Evolutionary conservation across 176 grass and related monocot species (phyloP).

Genomic region (Bonia amplexicaulis): DNA sequence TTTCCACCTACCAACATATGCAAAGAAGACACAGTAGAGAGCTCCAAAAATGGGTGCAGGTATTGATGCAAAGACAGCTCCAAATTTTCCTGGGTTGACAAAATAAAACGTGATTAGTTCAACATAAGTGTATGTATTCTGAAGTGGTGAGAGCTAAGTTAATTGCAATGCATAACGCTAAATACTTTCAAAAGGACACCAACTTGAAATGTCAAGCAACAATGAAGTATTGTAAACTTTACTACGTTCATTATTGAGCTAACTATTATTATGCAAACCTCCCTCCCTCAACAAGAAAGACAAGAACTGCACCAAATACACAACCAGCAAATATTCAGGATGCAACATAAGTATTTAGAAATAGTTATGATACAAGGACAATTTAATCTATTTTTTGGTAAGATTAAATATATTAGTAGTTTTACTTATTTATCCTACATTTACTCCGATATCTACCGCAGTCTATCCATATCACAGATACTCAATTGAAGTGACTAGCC

Average conservation of each 20-base stretch:
- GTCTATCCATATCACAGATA: neutral
- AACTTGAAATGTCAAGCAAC: neutral
- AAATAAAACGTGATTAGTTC: neutral
- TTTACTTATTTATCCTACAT: neutral
- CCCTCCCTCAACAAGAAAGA: neutral
- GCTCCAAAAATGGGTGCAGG: slow-evolving; percentile 91
- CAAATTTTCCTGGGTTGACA: slow-evolving; percentile 81
- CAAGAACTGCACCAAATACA: neutral
- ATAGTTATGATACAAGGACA: neutral
- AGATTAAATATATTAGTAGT: neutral
- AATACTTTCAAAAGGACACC: neutral
- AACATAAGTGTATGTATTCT: neutral
- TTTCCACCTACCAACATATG: slow-evolving; percentile 79
- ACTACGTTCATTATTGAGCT: neutral
- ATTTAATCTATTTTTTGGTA: neutral
- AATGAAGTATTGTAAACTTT: neutral
- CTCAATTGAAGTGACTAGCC: neutral
- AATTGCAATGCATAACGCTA: neutral
- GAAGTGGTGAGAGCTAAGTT: neutral
- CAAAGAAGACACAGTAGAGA: slow-evolving; percentile 97
- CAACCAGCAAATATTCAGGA: neutral
- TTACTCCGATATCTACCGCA: neutral
- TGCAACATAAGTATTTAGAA: neutral
- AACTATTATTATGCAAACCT: neutral
- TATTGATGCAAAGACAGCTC: slow-evolving; percentile 98